A percentile compares a stretch with the other conserved stretches of the same genome.
These are phyloP conservation scores for Vachellia collinsii DNA, from an alignment of 306 rosid species.

Conservation along the genomic window DNA sequence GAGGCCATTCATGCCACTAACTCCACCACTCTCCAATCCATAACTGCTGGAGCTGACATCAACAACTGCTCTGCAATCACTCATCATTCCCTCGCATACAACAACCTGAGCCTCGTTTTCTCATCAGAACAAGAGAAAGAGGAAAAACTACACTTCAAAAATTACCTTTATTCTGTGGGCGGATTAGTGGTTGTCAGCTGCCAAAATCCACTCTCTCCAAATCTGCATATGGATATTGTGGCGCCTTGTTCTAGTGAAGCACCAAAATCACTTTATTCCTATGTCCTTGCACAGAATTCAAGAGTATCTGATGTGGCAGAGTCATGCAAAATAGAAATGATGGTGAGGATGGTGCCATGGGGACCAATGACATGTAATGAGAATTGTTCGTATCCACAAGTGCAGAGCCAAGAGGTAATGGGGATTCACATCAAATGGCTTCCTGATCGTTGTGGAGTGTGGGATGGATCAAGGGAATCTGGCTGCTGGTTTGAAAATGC, in stretches of 20 bases:
- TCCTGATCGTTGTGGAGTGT: background rate
- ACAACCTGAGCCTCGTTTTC: too few relatives aligned
- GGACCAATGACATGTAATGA: constrained; percentile 1
- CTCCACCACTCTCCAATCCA: too few relatives aligned
- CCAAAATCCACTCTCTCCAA: too few relatives aligned
- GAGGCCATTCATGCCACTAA: too few relatives aligned
- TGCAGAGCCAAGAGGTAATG: background rate
- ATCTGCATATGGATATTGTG: background rate
- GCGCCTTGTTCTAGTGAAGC: background rate
- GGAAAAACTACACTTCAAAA: too few relatives aligned
- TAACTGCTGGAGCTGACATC: too few relatives aligned
- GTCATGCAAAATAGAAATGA: background rate
- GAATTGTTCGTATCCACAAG: background rate
- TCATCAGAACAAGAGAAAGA: too few relatives aligned
- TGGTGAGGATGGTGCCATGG: constrained; percentile 3
- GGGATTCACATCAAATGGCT: constrained; percentile 22
- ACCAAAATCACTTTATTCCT: background rate
- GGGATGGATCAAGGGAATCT: background rate
- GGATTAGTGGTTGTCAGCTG: too few relatives aligned
- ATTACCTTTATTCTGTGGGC: too few relatives aligned
- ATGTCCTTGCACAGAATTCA: background rate
- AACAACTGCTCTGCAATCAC: too few relatives aligned
- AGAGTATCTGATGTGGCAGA: background rate
- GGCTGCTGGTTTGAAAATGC: background rate
- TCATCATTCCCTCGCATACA: too few relatives aligned